These are phyloP conservation scores for Rhodotorula taiwanensis DNA, from an alignment of 768 basidiomycete genomes.

Conservation along the genomic window DNA sequence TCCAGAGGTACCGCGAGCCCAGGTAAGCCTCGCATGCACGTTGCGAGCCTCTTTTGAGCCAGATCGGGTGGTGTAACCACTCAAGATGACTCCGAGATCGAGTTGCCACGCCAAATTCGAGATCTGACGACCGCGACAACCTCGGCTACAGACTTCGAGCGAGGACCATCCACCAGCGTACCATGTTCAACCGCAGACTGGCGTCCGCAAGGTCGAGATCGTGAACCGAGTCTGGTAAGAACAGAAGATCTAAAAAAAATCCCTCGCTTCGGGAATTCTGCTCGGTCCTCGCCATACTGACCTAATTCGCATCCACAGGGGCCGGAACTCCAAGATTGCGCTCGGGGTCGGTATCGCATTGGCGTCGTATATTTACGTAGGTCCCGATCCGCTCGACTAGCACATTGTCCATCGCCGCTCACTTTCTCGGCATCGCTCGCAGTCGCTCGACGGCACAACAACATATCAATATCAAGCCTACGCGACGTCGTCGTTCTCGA, in stretches of 20 bases:
- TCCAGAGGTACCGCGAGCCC: neutral
- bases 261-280: neutral
- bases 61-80: too few species aligned
- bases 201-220: slow-evolving; percentile 30
- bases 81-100: too few species aligned
- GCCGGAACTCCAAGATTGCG: slow-evolving; percentile 17
- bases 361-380: slow-evolving; percentile 62
- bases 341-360: slow-evolving; percentile 52
- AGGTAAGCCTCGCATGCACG: neutral
- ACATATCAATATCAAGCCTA: slow-evolving; percentile 57
- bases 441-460: slow-evolving; percentile 61
- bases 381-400: neutral
- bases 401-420: neutral
- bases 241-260: too few species aligned
- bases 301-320: neutral
- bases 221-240: slow-evolving; percentile 32
- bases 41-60: too few species aligned
- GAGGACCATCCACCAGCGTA: neutral
- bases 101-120: too few species aligned
- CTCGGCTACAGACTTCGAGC: too few species aligned
- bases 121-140: too few species aligned
- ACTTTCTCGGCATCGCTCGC: neutral
- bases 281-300: neutral
- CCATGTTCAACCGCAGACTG: slow-evolving; percentile 6
- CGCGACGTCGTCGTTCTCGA: slow-evolving; percentile 54